A percentile compares a stretch with the other conserved stretches of the same genome.
Evolutionary conservation across 345 rosid genomes (phyloP).

Genomic region (Moricandia arvensis): DNA sequence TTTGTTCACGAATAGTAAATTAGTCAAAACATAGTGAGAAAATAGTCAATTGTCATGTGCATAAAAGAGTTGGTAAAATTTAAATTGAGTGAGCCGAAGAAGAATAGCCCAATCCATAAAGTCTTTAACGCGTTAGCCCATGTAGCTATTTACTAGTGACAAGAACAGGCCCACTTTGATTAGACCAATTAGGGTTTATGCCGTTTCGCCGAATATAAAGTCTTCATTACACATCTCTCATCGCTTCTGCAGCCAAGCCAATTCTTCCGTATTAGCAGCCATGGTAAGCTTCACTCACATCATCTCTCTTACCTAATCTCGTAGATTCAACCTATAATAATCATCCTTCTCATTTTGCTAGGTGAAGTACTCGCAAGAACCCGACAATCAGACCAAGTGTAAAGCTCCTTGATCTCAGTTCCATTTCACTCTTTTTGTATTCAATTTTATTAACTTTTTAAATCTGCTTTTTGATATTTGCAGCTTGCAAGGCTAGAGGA

Average conservation of each 20-base stretch:
- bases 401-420: constrained; percentile 1
- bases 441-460: too few species aligned
- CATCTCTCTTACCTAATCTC: not conserved
- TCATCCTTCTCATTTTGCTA: constrained; percentile 17
- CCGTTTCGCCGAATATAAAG: not conserved
- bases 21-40: too few species aligned
- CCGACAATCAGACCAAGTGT: constrained; percentile 90
- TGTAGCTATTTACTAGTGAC: not conserved
- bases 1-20: too few species aligned
- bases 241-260: not conserved
- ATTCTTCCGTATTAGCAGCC: not conserved
- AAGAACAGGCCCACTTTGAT: not conserved
- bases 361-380: constrained; percentile 98
- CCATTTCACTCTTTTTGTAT: not conserved
- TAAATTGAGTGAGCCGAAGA: too few species aligned
- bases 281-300: not conserved
- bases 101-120: not conserved
- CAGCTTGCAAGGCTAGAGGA: constrained; percentile 89
- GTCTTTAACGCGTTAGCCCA: not conserved
- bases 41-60: too few species aligned
- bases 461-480: constrained; percentile 12
- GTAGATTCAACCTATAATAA: not conserved
- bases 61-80: too few species aligned
- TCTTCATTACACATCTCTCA: not conserved
- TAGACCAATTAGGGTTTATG: constrained; percentile 1